Percentiles rank a stretch among this genome's conserved stretches.
These are phyloP conservation scores for Daldinia bambusicola DNA, from an alignment of 495 filamentous ascomycete genomes.

Conservation along the genomic window DNA sequence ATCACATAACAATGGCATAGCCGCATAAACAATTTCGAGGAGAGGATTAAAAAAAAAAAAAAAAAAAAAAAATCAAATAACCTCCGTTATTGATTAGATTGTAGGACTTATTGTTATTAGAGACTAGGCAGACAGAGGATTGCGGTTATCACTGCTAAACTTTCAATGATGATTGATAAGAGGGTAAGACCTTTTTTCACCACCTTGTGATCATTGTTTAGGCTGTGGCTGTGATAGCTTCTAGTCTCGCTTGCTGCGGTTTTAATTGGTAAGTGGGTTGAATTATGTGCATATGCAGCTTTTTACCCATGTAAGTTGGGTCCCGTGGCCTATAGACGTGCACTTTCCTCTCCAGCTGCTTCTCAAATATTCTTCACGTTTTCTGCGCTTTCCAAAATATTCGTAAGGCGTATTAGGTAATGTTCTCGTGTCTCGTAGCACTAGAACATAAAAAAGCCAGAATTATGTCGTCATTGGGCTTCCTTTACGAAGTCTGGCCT, in stretches of 20 bases:
- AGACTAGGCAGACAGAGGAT: slow-evolving; percentile 35
- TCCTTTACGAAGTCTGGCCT: slow-evolving; percentile 6
- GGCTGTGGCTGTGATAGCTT: slow-evolving; percentile 38
- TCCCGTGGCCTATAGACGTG: slow-evolving; percentile 28
- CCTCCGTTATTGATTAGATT: not conserved
- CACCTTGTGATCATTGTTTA: slow-evolving; percentile 40
- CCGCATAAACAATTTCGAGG: not conserved
- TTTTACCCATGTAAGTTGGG: slow-evolving; percentile 26
- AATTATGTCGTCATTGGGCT: slow-evolving; percentile 10
- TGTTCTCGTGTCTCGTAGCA: slow-evolving; percentile 4
- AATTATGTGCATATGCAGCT: slow-evolving; percentile 36
- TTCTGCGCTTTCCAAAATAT: slow-evolving; percentile 8
- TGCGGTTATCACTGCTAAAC: slow-evolving; percentile 22
- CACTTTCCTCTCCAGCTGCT: slow-evolving; percentile 20
- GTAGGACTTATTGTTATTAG: slow-evolving; percentile 16
- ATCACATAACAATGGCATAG: not conserved
- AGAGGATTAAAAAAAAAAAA: not conserved
- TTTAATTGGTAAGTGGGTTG: slow-evolving; percentile 33
- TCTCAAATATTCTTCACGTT: slow-evolving; percentile 18
- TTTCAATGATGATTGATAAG: slow-evolving; percentile 36
- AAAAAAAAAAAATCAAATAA: not conserved
- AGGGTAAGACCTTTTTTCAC: slow-evolving; percentile 35
- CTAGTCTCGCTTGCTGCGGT: slow-evolving; percentile 27
- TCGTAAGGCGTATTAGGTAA: not conserved
- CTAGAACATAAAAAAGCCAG: not conserved